Percentiles rank a stretch among this genome's conserved stretches.
Conservation (phyloP, 805 yeast species). For the Candida ficus region DNA sequence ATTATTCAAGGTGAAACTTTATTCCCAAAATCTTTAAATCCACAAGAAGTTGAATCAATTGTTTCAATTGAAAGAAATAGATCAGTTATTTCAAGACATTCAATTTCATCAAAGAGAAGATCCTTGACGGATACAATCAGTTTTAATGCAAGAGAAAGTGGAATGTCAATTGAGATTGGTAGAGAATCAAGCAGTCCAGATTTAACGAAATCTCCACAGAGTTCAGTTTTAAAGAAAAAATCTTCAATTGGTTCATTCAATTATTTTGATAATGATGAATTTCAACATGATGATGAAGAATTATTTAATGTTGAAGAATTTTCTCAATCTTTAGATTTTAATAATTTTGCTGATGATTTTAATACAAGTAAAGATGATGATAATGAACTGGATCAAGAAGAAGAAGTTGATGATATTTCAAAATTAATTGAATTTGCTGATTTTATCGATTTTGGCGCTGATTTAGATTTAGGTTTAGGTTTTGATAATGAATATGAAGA, state of each 20-base stretch:
- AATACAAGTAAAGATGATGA: background rate
- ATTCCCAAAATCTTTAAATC: conserved; percentile 65
- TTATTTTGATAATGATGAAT: conserved; percentile 5
- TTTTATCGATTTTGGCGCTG: conserved; percentile 42
- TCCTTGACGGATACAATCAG: conserved; percentile 29
- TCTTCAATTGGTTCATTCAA: conserved; percentile 15
- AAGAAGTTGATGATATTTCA: conserved; percentile 29
- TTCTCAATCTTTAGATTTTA: conserved; percentile 19
- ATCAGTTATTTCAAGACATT: conserved; percentile 51
- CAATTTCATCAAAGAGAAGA: conserved; percentile 22
- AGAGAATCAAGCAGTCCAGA: conserved; percentile 24
- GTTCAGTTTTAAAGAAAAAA: conserved; percentile 29
- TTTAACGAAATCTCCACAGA: conserved; percentile 31
- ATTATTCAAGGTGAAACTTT: conserved; percentile 47
- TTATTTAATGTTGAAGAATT: conserved; percentile 25
- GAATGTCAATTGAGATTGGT: conserved; percentile 40
- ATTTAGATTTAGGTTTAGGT: conserved; percentile 30
- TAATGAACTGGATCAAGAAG: background rate
- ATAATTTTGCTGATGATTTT: conserved; percentile 8
- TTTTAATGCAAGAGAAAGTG: conserved; percentile 37
- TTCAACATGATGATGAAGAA: conserved; percentile 17
- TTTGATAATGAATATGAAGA: conserved; percentile 19
- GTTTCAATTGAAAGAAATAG: conserved; percentile 61
- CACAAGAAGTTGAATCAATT: conserved; percentile 69
- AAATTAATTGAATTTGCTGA: conserved; percentile 42